Base-by-base conservation (phyloP, 1,139 yeast genomes). In the Suhomyces taliae region DNA sequence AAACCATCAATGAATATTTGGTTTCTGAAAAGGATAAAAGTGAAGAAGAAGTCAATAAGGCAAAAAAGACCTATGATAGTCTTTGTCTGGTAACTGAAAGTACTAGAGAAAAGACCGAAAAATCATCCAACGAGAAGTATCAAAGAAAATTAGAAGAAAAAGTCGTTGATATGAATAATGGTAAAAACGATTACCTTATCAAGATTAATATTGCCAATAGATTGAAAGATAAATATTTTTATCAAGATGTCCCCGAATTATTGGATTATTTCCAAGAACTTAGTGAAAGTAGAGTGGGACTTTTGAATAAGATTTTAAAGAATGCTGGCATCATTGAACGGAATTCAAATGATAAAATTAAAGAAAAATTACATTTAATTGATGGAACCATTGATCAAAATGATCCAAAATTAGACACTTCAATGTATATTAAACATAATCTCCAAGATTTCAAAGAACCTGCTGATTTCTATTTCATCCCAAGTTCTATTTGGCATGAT, bases 401-500 rank as follows among this genome's bases (percentile, higher is more conserved):
- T 64, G 69, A 78, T 43, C 95, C 96, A 1, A 71, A 71, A 39
- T 71, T 90, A 46, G 97, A 90, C 65, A 79, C 91, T 1, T 86
- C 90, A 34, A 93, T 95, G 98, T 95, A 85, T 67, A 83, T 90
- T 48, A 90, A 90, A 61, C 99, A 95, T 67, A 95, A 95, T 61
- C 50, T 71, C 26, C 60, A 73, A 24, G 78, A 77, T 34, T 93
- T 97, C 97, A 74, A 75, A 41, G 98, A 90, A 58, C 99, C 98
- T 0, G 72, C 72, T 6, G 98, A 93, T 66, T 89, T 86, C 61
- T 79, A 81, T 55, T 95, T 86, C 60, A 80, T 89, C 54, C 97
- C 98, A 1, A 85, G 96, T 36, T 84, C 91, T 33, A 87, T 95
- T 42, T 95, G 99, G 99, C 98, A 91, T 66, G 99, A 93, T 60